A percentile compares a stretch with the other conserved stretches of the same genome.
Evolutionary conservation across 73 alveolate species (phyloP).

Genomic region (Urostyla sp.): DNA sequence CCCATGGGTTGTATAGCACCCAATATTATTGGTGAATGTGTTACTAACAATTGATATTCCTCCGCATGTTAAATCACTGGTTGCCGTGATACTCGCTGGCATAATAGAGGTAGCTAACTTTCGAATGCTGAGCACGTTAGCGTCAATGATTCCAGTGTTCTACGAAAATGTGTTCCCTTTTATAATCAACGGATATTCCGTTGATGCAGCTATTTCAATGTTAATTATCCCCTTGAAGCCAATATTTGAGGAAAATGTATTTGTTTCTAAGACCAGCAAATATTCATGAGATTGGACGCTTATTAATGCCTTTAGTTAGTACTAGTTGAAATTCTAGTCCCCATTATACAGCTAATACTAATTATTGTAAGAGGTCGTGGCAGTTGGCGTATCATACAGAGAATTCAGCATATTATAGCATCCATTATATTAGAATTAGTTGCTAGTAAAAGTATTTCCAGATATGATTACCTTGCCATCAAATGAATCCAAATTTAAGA

Average conservation of each 20-base stretch:
- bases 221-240: constrained; percentile 57
- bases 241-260: constrained; percentile 28
- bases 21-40: constrained; percentile 52
- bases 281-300: constrained; percentile 32
- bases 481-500: constrained; percentile 1
- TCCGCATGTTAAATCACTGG: constrained; percentile 36
- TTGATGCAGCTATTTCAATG: constrained; percentile 10
- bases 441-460: constrained; percentile 1
- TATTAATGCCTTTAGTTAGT: constrained; percentile 47
- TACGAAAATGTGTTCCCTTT: constrained; percentile 30
- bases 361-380: background rate
- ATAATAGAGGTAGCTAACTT: background rate
- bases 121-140: constrained; percentile 40
- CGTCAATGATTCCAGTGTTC: constrained; percentile 55
- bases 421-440: constrained; percentile 23
- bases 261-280: constrained; percentile 2
- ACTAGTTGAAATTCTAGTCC: background rate
- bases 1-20: constrained; percentile 57
- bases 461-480: background rate
- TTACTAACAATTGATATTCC: constrained; percentile 45
- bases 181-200: constrained; percentile 32
- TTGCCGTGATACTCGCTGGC: background rate
- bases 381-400: constrained; percentile 1
- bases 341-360: background rate
- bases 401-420: constrained; percentile 16